A percentile compares a stretch with the other conserved stretches of the same genome.
Evolutionary conservation across 148 eudicot genomes (phyloP).

Genomic region (Fagopyrum homotropicum): DNA sequence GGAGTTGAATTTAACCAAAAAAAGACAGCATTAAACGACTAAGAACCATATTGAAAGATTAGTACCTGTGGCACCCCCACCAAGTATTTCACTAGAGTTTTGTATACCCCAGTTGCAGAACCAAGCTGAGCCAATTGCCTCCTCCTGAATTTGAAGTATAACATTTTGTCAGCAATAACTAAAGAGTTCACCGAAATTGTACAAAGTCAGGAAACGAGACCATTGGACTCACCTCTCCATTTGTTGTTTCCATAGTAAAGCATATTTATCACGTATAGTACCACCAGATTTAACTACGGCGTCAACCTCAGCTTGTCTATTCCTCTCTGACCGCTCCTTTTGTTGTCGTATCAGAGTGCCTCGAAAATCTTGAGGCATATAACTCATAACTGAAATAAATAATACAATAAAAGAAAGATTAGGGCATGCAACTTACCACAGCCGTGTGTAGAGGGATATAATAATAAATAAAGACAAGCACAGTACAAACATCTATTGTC

Average conservation of each 20-base stretch:
- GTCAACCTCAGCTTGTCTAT: conserved; percentile 86
- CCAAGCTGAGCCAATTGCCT: conserved; percentile 91
- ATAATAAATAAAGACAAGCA: background rate
- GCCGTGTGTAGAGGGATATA: background rate
- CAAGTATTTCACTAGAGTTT: conserved; percentile 90
- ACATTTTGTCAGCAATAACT: conserved; percentile 14
- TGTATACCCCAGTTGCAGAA: conserved; percentile 95
- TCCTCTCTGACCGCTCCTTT: conserved; percentile 92
- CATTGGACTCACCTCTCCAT: conserved; percentile 68
- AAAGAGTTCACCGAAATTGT: background rate
- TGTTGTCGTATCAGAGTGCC: conserved; percentile 90
- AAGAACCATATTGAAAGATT: background rate
- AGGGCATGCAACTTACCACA: background rate
- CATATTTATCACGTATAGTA: conserved; percentile 82
- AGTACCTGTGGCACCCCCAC: conserved; percentile 97
- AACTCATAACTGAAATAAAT: conserved; percentile 77
- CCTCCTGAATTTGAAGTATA: conserved; percentile 63
- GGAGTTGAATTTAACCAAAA: background rate
- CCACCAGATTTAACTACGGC: conserved; percentile 75
- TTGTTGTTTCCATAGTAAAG: conserved; percentile 90
- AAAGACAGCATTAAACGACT: background rate
- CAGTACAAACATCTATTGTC: background rate
- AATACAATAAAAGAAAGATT: background rate
- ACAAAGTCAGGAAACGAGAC: background rate
- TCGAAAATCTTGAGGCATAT: conserved; percentile 97